These are phyloP conservation scores for Yamadazyma triangularis DNA, from an alignment of 1,139 yeast species.

Conservation along the genomic window DNA sequence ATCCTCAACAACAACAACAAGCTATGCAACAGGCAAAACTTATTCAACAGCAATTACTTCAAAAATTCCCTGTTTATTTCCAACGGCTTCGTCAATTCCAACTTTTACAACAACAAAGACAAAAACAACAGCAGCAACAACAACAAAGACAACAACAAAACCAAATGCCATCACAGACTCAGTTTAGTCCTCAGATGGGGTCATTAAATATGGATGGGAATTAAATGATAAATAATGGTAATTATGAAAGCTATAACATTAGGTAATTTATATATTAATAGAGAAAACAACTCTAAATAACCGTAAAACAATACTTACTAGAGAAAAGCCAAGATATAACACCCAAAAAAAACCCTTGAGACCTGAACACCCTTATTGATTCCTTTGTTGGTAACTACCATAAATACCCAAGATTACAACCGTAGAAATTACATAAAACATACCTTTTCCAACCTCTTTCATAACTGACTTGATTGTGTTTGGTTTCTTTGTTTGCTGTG, in stretches of 20 bases:
- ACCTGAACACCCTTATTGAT: neutral
- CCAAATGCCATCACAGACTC: conserved; percentile 10
- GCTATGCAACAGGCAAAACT: conserved; percentile 43
- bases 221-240: no score
- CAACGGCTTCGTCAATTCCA: conserved; percentile 42
- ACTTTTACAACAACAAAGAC: conserved; percentile 34
- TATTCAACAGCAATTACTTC: conserved; percentile 40
- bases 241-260: no score
- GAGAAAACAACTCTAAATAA: no score
- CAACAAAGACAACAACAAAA: conserved; percentile 14
- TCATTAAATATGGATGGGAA: neutral
- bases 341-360: no score
- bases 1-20: conserved; percentile 44
- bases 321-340: no score
- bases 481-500: neutral
- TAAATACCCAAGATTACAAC: conserved; percentile 37
- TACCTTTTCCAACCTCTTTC: conserved; percentile 33
- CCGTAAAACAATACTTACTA: no score
- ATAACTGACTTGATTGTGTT: conserved; percentile 13
- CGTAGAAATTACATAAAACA: conserved; percentile 30
- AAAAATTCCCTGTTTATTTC: conserved; percentile 42
- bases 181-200: conserved; percentile 10
- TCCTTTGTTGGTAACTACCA: conserved; percentile 16
- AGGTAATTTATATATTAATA: no score
- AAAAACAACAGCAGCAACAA: conserved; percentile 20